These are phyloP conservation scores for Vanrija pseudolonga DNA, from an alignment of 1,284 basidiomycete species.

Conservation along the genomic window DNA sequence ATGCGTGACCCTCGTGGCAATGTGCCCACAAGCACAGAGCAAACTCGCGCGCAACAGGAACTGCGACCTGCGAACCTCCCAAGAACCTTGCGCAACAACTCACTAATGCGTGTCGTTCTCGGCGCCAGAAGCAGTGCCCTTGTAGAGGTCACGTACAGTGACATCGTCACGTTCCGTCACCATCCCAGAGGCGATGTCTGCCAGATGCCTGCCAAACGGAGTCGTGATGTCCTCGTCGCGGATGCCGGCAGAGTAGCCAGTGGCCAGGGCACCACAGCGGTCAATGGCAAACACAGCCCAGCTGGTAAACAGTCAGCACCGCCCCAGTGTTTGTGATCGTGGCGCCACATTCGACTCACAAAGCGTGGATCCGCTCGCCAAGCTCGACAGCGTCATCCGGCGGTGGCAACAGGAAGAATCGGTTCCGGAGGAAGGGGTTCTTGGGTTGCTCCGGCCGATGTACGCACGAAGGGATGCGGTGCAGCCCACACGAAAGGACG, in stretches of 20 bases:
- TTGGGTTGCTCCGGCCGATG: constrained; percentile 18
- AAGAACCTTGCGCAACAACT: constrained; percentile 3
- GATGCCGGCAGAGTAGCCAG: constrained; percentile 36
- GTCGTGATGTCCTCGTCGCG: constrained; percentile 41
- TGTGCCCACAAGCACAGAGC: too few species aligned
- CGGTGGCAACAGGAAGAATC: constrained; percentile 34
- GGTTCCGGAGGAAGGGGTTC: constrained; percentile 34
- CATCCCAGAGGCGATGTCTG: constrained; percentile 32
- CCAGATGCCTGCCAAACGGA: constrained; percentile 33
- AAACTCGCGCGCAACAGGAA: too few species aligned
- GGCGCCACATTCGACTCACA: constrained; percentile 23
- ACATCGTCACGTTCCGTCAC: constrained; percentile 35
- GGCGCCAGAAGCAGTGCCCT: constrained; percentile 12
- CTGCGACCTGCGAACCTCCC: too few species aligned
- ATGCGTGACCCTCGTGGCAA: too few species aligned
- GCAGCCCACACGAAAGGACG: constrained; percentile 40
- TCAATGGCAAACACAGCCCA: constrained; percentile 41
- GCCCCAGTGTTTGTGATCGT: too few species aligned
- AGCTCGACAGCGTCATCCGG: constrained; percentile 42
- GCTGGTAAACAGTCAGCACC: constrained; percentile 14
- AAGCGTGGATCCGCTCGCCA: constrained; percentile 41
- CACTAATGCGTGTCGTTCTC: constrained; percentile 30
- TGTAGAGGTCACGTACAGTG: constrained; percentile 37
- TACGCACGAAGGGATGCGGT: constrained; percentile 35
- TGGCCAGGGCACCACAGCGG: constrained; percentile 34